Conservation (phyloP, 2,329 filamentous ascomycete genomes). For the Biscogniauxia marginata region DNA sequence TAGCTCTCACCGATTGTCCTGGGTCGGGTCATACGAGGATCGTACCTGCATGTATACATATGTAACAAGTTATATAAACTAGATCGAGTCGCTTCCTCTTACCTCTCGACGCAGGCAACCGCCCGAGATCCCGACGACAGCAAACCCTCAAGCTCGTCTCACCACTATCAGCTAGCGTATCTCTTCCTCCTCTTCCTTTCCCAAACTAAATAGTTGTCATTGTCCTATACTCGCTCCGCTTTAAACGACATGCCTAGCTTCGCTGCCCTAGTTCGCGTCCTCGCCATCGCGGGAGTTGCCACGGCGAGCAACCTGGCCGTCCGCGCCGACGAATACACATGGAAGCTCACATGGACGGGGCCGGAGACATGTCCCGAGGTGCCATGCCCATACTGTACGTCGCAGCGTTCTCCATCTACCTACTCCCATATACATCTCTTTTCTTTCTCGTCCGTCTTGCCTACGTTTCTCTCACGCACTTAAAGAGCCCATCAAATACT, state of each 20-base stretch:
- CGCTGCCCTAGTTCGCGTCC: neutral
- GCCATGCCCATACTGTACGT: conserved; percentile 19
- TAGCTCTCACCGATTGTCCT: no score
- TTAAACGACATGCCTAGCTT: neutral
- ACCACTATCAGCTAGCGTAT: no score
- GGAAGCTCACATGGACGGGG: conserved; percentile 17
- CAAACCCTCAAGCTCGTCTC: no score
- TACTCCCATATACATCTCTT: no score
- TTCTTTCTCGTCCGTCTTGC: neutral
- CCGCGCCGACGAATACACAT: conserved; percentile 14
- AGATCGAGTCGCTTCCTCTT: no score
- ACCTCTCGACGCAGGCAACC: no score
- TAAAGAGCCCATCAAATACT: no score
- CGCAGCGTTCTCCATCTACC: no score
- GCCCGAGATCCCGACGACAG: no score
- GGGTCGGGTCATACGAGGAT: neutral
- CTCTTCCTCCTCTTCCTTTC: no score
- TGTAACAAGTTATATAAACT: no score
- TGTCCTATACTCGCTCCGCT: neutral
- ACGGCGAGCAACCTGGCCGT: neutral
- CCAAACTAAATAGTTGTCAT: neutral
- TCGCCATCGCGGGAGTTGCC: neutral
- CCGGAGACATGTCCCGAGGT: conserved; percentile 9
- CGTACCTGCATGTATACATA: no score
- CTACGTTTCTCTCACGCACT: neutral